Conservation (phyloP, 176 grass and related monocot species). For the Carex myosuroides region DNA sequence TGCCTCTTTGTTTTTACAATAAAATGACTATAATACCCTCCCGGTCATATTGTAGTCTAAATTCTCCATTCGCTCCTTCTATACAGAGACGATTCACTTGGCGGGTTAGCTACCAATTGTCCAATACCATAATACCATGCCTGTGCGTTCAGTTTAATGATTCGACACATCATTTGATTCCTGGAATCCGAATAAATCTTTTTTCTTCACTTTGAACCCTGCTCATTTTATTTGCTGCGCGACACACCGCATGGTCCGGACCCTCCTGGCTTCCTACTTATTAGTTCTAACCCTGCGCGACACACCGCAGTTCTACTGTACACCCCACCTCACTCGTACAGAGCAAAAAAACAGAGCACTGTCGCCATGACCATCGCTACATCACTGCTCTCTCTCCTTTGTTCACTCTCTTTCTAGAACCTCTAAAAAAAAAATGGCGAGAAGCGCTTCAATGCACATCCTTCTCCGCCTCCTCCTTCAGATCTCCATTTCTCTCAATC, state of each 20-base stretch:
- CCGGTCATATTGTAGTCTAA: neutral
- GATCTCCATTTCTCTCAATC: slow-evolving; percentile 16
- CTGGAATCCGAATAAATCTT: neutral
- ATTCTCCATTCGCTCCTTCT: neutral
- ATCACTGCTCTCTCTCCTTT: neutral
- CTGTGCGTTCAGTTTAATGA: neutral
- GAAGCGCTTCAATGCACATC: neutral
- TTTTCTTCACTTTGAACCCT: neutral
- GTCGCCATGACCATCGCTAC: neutral
- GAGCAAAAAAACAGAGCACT: neutral
- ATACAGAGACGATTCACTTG: neutral
- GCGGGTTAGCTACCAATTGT: neutral
- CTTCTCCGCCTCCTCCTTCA: neutral
- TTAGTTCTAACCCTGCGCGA: slow-evolving; percentile 2
- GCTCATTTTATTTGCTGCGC: neutral
- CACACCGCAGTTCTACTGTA: neutral
- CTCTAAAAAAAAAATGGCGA: neutral
- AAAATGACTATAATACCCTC: neutral
- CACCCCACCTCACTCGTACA: slow-evolving; percentile 3
- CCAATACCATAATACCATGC: too few species aligned
- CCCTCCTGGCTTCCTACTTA: neutral
- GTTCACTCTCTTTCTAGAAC: neutral
- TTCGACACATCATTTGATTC: neutral
- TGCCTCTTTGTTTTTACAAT: too few species aligned
- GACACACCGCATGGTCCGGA: neutral